Conservation (phyloP, 805 yeast species). For the Sungouiella thailandica region DNA sequence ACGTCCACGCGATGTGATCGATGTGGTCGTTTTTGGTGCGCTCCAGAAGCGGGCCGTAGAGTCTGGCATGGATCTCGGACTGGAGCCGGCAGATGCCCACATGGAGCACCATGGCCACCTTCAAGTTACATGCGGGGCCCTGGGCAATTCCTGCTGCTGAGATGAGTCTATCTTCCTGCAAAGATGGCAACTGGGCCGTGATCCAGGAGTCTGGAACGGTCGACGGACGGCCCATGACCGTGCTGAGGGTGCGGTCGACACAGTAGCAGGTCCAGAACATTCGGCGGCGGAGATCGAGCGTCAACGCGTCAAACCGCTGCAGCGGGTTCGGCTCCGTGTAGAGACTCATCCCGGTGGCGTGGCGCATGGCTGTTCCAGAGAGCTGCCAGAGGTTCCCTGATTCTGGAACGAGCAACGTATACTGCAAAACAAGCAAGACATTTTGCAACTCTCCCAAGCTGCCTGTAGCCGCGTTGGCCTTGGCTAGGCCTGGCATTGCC, state of each 20-base stretch:
- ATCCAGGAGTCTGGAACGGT: background rate
- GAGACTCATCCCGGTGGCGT: background rate
- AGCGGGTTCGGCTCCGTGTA: background rate
- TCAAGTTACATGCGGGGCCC: background rate
- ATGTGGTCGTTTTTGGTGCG: background rate
- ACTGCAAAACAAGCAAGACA: background rate
- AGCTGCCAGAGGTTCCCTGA: background rate
- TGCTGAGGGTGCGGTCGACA: background rate
- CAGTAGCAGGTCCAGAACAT: background rate
- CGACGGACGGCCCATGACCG: background rate
- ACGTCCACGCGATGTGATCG: background rate
- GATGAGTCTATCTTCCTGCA: background rate
- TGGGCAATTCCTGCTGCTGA: background rate
- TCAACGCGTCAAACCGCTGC: background rate
- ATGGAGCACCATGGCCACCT: background rate
- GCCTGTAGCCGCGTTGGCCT: background rate
- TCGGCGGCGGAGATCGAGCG: background rate
- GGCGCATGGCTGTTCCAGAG: background rate
- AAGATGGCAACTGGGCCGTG: background rate
- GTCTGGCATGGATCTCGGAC: background rate
- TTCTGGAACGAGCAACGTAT: background rate
- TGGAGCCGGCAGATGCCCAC: background rate
- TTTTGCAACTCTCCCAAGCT: background rate
- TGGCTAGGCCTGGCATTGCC: background rate
- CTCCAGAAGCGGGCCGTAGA: background rate